Evolutionary conservation across 352 stramenopile species (phyloP), one percentile per base, ranked within the genome.

Genomic region (Pythium brachiatum): DNA sequence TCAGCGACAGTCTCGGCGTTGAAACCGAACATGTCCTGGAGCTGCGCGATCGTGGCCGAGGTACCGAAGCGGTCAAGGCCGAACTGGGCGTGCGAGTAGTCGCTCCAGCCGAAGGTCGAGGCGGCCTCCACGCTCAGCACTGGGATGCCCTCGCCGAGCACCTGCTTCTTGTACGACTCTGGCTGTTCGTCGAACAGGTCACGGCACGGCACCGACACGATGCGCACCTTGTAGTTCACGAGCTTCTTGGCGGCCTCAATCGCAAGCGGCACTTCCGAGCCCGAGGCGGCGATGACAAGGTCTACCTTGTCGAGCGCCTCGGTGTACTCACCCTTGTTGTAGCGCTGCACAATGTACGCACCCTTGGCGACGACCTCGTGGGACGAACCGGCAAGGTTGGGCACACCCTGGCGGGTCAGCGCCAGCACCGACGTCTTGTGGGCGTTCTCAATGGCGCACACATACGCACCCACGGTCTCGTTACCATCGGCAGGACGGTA

Each of bases 401-500:
- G 84, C 34, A 99, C 72, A 8, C 78, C 81, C 74, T 97, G 90
- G 62, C 97, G 87, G 8, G 86, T 97, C 48, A 98, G 86, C 43
- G 90, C 94, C 48, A 99, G 86, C 34, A 99, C 94, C 50, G 89
- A 95, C 13, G 97, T 97, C 60, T 96, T 96, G 39, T 88, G 70
- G n/a, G 62, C 20, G 47, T 86, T 76, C 64, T 97, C 83, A 38
- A 95, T 70, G 7, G 91, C 96, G 39, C 79, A 75, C 32, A 97
- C 86, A 77, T 99, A 99, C 7, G 96, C 73, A 53, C 95, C 97
- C 34, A 95, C 79, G n/a, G 96, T 98, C 91, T 99, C 97, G 73
- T 99, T 99, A 32, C 91, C 95, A 78, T 99, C 97, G 12, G 96
- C 97, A 32, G 97, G 97, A 61, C 97, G 94, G 74, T 98, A 97